These are phyloP conservation scores for Cystobasidium pallidum DNA, from an alignment of 1,284 basidiomycete species.

Conservation along the genomic window DNA sequence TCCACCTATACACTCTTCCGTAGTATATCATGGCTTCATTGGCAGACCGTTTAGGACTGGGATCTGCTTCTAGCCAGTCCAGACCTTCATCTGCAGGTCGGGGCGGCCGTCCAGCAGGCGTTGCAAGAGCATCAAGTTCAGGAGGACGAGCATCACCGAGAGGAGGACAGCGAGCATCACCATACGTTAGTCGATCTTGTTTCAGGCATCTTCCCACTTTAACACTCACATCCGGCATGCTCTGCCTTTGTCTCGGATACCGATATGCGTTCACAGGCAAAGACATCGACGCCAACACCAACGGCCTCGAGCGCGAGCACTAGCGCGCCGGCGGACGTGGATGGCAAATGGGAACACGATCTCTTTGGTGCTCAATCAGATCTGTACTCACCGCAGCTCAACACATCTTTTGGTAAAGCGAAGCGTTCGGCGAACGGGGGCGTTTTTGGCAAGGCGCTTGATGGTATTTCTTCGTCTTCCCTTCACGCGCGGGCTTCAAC, in stretches of 20 bases:
- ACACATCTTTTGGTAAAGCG: slow-evolving; percentile 23
- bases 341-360: slow-evolving; percentile 42
- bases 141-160: slow-evolving; percentile 14
- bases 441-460: slow-evolving; percentile 36
- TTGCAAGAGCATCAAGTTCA: background rate
- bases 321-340: slow-evolving; percentile 4
- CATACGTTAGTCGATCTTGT: background rate
- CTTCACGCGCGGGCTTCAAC: slow-evolving; percentile 1
- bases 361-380: slow-evolving; percentile 39
- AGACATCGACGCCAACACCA: background rate
- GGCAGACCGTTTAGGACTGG: slow-evolving; percentile 5
- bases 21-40: slow-evolving; percentile 12
- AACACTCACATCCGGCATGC: background rate
- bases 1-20: no score
- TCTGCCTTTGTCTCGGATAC: background rate
- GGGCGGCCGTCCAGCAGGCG: slow-evolving; percentile 2
- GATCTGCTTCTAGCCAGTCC: background rate
- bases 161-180: slow-evolving; percentile 11
- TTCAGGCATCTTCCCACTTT: background rate
- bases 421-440: slow-evolving; percentile 7
- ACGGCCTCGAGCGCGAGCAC: background rate
- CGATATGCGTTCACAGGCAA: no score
- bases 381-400: slow-evolving; percentile 24
- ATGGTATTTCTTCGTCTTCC: slow-evolving; percentile 21
- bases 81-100: background rate